phyloP scores from a whole-genome alignment of 345 rosid genomes.

The Rubroshorea leprosula region DNA sequence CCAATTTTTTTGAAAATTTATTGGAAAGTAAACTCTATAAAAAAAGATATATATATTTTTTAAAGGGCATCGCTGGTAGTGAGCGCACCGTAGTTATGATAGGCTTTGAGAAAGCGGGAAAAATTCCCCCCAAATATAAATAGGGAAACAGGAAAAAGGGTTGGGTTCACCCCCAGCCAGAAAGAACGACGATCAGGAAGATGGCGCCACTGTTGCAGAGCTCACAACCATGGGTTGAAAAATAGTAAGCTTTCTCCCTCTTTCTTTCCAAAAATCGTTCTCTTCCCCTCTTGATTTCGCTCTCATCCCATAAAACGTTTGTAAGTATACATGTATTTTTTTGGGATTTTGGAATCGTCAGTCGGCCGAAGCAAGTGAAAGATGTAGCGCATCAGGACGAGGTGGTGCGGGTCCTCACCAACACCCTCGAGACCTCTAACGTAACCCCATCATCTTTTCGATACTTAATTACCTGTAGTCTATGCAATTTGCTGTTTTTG shows the following conservation, averaged over 20 bases:
- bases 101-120: not conserved
- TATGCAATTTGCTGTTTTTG: not conserved
- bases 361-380: conserved; percentile 90
- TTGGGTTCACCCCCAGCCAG: conserved; percentile 21
- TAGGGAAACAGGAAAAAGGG: too few species aligned
- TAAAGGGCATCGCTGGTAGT: too few species aligned
- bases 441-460: conserved; percentile 26
- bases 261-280: too few species aligned
- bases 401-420: conserved; percentile 95
- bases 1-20: too few species aligned
- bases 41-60: too few species aligned
- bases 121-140: not conserved
- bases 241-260: conserved; percentile 42
- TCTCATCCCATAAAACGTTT: not conserved
- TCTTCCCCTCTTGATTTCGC: not conserved
- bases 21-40: too few species aligned
- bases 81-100: too few species aligned
- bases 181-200: too few species aligned
- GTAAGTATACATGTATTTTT: too few species aligned
- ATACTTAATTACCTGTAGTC: too few species aligned
- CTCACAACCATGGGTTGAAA: conserved; percentile 94
- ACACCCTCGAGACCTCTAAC: conserved; percentile 75
- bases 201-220: conserved; percentile 89
- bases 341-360: conserved; percentile 18
- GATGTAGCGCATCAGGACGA: conserved; percentile 97